These are phyloP conservation scores for Entonaema liquescens DNA, from an alignment of 495 filamentous ascomycete genomes.

Conservation along the genomic window DNA sequence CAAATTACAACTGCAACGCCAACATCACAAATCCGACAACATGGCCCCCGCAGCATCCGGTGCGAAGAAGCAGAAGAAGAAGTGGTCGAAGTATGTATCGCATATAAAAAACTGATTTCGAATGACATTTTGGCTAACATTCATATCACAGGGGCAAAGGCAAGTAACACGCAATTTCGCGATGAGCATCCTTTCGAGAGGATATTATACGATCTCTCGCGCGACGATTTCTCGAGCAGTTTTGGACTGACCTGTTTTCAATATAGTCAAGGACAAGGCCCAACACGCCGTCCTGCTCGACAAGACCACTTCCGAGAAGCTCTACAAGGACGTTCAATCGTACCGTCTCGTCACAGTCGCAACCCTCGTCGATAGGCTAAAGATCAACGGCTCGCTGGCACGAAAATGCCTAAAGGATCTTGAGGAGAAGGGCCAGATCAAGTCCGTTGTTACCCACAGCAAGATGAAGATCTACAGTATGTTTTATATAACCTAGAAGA, in stretches of 20 bases:
- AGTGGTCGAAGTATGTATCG: slow-evolving; percentile 90
- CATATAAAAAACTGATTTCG: background rate
- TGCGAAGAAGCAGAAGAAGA: slow-evolving; percentile 99
- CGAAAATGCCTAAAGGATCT: slow-evolving; percentile 89
- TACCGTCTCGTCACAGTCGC: slow-evolving; percentile 99
- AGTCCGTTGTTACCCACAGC: slow-evolving; percentile 96
- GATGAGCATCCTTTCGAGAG: slow-evolving; percentile 19
- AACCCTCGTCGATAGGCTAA: slow-evolving; percentile 97
- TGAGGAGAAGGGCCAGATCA: slow-evolving; percentile 98
- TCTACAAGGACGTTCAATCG: slow-evolving; percentile 98
- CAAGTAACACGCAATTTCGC: slow-evolving; percentile 38
- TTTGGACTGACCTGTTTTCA: slow-evolving; percentile 39
- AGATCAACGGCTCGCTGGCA: slow-evolving; percentile 99
- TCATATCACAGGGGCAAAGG: slow-evolving; percentile 44
- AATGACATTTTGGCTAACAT: slow-evolving; percentile 37
- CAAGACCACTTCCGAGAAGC: slow-evolving; percentile 83
- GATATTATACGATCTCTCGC: slow-evolving; percentile 17
- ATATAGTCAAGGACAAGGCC: slow-evolving; percentile 99
- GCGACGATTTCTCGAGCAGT: slow-evolving; percentile 8
- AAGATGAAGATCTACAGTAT: slow-evolving; percentile 98
- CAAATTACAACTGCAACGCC: slow-evolving; percentile 54
- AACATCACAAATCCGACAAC: slow-evolving; percentile 53
- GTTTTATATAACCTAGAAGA: slow-evolving; percentile 48
- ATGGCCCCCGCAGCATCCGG: slow-evolving; percentile 83
- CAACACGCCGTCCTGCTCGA: slow-evolving; percentile 90